Conservation (phyloP, 257 asterid species). For the Nicotiana paniculata region DNA sequence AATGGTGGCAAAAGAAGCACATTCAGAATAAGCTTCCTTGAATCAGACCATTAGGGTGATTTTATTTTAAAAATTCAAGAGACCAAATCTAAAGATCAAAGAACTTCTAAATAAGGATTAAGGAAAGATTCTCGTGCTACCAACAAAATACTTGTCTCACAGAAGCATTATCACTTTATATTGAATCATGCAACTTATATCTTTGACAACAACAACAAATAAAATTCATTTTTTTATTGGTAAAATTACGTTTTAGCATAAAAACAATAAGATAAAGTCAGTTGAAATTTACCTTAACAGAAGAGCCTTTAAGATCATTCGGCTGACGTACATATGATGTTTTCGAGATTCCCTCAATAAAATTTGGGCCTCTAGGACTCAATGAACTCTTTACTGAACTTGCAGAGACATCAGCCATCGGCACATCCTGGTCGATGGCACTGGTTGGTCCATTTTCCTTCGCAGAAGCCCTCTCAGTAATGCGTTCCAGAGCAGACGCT, state of each 20-base stretch:
- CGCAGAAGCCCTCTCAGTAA: conserved; percentile 63
- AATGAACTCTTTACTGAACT: conserved; percentile 40
- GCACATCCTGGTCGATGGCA: conserved; percentile 69
- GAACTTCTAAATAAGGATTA: not conserved
- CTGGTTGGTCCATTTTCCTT: conserved; percentile 70
- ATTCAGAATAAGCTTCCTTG: not conserved
- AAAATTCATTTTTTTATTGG: not conserved
- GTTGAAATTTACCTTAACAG: conserved; percentile 55
- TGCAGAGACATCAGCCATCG: conserved; percentile 63
- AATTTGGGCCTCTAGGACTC: conserved; percentile 66
- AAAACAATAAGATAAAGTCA: not conserved
- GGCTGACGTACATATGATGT: conserved; percentile 78
- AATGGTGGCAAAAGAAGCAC: not conserved
- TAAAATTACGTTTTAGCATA: no score
- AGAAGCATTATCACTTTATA: not conserved
- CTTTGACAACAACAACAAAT: not conserved
- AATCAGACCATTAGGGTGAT: not conserved
- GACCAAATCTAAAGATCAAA: not conserved
- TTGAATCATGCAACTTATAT: not conserved
- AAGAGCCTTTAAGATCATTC: conserved; percentile 80
- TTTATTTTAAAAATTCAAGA: not conserved
- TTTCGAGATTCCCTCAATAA: conserved; percentile 86
- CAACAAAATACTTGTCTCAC: not conserved
- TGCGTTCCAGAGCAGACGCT: conserved; percentile 62
- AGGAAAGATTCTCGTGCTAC: not conserved